Base-by-base conservation (phyloP, 2,329 filamentous ascomycete species). In the Sporothrix globosa region DNA sequence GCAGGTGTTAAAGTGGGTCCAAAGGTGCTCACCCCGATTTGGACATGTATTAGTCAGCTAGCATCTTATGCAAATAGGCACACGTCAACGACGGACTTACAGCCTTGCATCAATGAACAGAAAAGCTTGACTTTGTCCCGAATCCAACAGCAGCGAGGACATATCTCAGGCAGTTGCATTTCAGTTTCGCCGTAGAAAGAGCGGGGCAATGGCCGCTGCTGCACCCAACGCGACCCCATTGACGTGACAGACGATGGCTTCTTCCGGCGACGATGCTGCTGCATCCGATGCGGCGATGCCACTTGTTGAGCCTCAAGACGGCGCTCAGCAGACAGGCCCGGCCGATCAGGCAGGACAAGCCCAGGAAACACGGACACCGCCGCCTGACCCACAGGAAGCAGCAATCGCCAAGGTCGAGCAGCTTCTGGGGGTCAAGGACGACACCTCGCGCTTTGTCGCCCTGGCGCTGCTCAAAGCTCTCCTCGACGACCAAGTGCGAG, bases 361-460 rank as follows among this genome's bases (percentile, higher is more conserved):
- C 5, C 58, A 46, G 39, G 14, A 41, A 3, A 21, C 39, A 27
- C n/a, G 34, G 21, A 4, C n/a, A 27, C 56, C 13, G 11, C 19
- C 41, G n/a, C 24, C 44, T 48, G 54, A 21, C 24, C 46, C 27
- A 19, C 68, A 75, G 41, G 71, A 69, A 0, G 69, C 69, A 13
- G 74, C 77, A 0, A 44, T 87, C 67, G 79, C 83, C 67, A 86
- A 85, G 74, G 84, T 90, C 68, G 81, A 86, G 73, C 75, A 80
- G 1, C 82, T 91, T 2, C 82, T 92, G 46, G 81, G 81, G 69
- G 79, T 86, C 69, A 88, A 87, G 72, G 85, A 91, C 76, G 89
- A 92, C 76, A 91, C 90, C 0, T 87, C 88, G 24, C 85, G 87
- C 75, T 91, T 92, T 74, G 88, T 91, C 52, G 90, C 88, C 9